Conservation (phyloP, 2,329 filamentous ascomycete species). For the Teratosphaeriaceae sp. region DNA sequence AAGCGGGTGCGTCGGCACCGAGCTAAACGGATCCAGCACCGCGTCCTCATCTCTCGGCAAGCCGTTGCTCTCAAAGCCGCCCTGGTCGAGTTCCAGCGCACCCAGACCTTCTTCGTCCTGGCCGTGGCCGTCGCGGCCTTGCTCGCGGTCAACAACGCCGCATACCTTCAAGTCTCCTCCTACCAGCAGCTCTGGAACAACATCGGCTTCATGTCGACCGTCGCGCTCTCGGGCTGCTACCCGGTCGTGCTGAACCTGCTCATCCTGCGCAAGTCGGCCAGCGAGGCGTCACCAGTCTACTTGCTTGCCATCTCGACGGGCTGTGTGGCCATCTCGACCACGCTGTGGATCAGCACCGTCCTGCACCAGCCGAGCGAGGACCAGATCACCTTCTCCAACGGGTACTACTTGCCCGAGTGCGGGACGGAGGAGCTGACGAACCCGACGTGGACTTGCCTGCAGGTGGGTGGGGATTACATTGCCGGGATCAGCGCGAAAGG, state of each 20-base stretch:
- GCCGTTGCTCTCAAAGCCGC: constrained; percentile 1
- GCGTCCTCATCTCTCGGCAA: neutral
- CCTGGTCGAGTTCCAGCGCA: constrained; percentile 1
- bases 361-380: neutral
- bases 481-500: neutral
- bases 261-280: neutral
- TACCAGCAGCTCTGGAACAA: constrained; percentile 1
- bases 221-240: neutral
- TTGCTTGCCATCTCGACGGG: neutral
- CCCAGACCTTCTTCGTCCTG: constrained; percentile 1
- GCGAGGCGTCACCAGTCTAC: neutral
- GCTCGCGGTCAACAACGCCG: neutral
- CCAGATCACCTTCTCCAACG: neutral
- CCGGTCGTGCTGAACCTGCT: constrained; percentile 1
- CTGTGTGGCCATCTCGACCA: neutral
- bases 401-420: neutral
- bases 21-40: neutral
- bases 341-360: neutral
- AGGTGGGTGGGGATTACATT: neutral
- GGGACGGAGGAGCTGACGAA: neutral
- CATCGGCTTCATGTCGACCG: neutral
- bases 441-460: neutral
- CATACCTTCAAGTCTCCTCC: neutral
- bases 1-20: neutral
- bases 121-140: neutral